Conservation (phyloP, 768 basidiomycete genomes). For the Gloeopeniophorella convolvens region DNA sequence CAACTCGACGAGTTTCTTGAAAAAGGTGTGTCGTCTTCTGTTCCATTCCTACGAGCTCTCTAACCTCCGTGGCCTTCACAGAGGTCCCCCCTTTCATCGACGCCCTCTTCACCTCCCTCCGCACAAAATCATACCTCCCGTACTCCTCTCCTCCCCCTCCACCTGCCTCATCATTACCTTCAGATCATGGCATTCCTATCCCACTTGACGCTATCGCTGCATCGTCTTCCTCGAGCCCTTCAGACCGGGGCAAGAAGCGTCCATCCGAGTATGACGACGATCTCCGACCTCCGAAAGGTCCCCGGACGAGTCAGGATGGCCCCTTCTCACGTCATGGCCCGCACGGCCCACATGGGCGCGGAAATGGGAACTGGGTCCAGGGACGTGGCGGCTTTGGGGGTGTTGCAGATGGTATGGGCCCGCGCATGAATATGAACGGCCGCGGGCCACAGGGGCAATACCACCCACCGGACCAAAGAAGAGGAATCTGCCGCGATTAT, state of each 20-base stretch:
- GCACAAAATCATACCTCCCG: conserved; percentile 81
- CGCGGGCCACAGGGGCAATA: conserved; percentile 35
- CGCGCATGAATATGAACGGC: conserved; percentile 22
- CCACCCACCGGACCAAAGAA: conserved; percentile 64
- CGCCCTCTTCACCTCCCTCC: conserved; percentile 76
- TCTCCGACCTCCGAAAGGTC: conserved; percentile 61
- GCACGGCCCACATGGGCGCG: conserved; percentile 31
- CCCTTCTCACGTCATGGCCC: conserved; percentile 60
- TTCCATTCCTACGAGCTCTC: conserved; percentile 15
- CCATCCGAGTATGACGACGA: conserved; percentile 55
- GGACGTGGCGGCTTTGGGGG: conserved; percentile 26
- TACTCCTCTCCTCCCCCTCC: conserved; percentile 43
- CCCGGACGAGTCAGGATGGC: conserved; percentile 57
- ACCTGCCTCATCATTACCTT: conserved; percentile 29
- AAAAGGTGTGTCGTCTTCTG: conserved; percentile 49
- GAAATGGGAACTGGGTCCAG: conserved; percentile 28
- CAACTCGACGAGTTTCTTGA: conserved; percentile 93
- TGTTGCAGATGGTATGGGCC: conserved; percentile 29
- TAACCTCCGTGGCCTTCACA: conserved; percentile 23
- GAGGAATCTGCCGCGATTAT: conserved; percentile 86
- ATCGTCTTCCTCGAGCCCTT: conserved; percentile 36
- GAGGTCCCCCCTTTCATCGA: conserved; percentile 76
- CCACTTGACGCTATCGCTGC: conserved; percentile 61
- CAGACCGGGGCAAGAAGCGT: conserved; percentile 60
- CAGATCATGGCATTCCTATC: conserved; percentile 72